phyloP scores from a whole-genome alignment of 768 basidiomycete genomes.

The Leccinum aurantiacum region DNA sequence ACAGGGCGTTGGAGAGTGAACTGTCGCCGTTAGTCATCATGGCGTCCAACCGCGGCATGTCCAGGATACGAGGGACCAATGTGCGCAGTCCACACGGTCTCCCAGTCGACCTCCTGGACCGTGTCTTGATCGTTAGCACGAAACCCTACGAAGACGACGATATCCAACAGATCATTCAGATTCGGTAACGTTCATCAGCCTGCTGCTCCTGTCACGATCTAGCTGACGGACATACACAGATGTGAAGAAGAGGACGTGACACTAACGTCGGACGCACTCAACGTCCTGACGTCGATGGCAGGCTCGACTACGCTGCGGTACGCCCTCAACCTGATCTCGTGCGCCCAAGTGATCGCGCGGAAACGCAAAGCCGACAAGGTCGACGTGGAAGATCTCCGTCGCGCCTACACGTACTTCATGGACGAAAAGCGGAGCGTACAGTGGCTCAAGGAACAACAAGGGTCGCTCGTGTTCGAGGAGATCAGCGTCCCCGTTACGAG shows the following conservation, averaged over 20 bases:
- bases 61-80: constrained; percentile 92
- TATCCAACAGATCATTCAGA: constrained; percentile 88
- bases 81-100: constrained; percentile 94
- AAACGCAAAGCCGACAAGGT: constrained; percentile 81
- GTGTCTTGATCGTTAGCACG: constrained; percentile 94
- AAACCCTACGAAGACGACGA: constrained; percentile 82
- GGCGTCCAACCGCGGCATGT: constrained; percentile 96
- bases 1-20: constrained; percentile 92
- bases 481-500: constrained; percentile 38
- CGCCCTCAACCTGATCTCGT: constrained; percentile 92
- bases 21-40: constrained; percentile 95
- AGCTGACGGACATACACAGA: constrained; percentile 36
- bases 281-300: constrained; percentile 88
- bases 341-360: constrained; percentile 80
- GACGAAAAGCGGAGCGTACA: constrained; percentile 91
- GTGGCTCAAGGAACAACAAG: constrained; percentile 86
- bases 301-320: constrained; percentile 89
- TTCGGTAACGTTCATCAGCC: constrained; percentile 51
- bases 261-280: constrained; percentile 67
- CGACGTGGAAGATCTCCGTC: constrained; percentile 79
- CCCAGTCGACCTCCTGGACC: constrained; percentile 91
- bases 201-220: not conserved
- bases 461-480: constrained; percentile 73
- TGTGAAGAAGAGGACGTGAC: constrained; percentile 96
- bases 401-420: constrained; percentile 88